Conservation (phyloP, 2,329 filamentous ascomycete genomes). For the Nemania bipapillata region DNA sequence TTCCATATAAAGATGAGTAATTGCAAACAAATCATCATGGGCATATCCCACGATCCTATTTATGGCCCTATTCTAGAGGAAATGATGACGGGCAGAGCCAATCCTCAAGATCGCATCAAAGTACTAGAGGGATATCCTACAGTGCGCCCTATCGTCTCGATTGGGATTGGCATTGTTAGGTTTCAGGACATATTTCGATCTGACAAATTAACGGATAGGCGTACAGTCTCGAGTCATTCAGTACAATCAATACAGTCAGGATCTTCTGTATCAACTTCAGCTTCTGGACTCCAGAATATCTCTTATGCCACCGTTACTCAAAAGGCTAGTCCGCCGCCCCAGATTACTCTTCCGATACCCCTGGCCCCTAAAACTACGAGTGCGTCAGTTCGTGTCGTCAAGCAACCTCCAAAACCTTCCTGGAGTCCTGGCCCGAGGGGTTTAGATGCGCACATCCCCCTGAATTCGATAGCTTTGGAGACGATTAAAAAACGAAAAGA, state of each 20-base stretch:
- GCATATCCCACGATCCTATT: conserved; percentile 69
- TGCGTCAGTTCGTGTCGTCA: conserved; percentile 39
- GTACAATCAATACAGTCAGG: conserved; percentile 42
- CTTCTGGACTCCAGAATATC: conserved; percentile 33
- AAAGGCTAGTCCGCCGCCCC: conserved; percentile 57
- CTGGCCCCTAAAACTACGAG: conserved; percentile 51
- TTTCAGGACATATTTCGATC: conserved; percentile 65
- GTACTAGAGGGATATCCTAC: conserved; percentile 66
- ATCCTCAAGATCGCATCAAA: conserved; percentile 58
- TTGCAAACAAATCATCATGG: conserved; percentile 70
- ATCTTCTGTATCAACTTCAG: conserved; percentile 44
- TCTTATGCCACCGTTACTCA: conserved; percentile 59
- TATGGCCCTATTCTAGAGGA: conserved; percentile 70
- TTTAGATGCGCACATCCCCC: conserved; percentile 63
- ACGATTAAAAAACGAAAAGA: conserved; percentile 66
- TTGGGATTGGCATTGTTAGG: conserved; percentile 59
- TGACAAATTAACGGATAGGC: conserved; percentile 61
- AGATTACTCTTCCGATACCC: conserved; percentile 55
- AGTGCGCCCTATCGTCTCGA: conserved; percentile 61
- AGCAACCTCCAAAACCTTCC: conserved; percentile 50
- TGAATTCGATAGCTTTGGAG: conserved; percentile 61
- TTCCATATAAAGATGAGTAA: conserved; percentile 71
- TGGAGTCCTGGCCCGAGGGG: conserved; percentile 68
- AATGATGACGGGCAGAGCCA: conserved; percentile 60
- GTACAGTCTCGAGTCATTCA: conserved; percentile 39